Evolutionary conservation across 2,329 filamentous ascomycete species (phyloP).

Genomic region (Dothideomycetes sp.): DNA sequence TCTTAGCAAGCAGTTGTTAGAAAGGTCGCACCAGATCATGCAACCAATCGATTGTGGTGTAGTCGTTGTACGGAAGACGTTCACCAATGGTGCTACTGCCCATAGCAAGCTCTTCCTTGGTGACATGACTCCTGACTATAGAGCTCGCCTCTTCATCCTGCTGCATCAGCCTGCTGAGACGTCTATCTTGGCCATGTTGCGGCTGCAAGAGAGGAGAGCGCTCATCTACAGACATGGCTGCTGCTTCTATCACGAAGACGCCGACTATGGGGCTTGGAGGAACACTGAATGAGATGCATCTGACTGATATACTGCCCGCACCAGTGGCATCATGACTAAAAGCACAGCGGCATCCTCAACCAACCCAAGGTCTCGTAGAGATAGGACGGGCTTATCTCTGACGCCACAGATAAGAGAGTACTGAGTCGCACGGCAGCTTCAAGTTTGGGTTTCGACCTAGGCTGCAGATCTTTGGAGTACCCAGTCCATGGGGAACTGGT

Average conservation of each 20-base stretch:
- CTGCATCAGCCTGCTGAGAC: conserved; percentile 22
- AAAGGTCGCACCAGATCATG: conserved; percentile 39
- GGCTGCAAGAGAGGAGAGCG: conserved; percentile 4
- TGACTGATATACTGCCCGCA: too few species aligned
- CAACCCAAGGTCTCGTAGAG: too few species aligned
- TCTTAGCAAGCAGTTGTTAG: not conserved
- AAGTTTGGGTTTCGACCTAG: not conserved
- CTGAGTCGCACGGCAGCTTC: not conserved
- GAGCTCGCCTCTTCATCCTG: conserved; percentile 32
- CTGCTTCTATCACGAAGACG: not conserved
- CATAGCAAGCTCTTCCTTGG: conserved; percentile 39
- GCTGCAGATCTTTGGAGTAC: not conserved
- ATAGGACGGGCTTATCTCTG: too few species aligned
- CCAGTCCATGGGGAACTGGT: too few species aligned
- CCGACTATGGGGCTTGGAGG: too few species aligned
- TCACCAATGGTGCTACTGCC: conserved; percentile 39
- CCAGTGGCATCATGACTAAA: too few species aligned
- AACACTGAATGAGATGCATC: too few species aligned
- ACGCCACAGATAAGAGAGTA: not conserved
- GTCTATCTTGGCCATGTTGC: conserved; percentile 11
- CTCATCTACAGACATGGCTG: conserved; percentile 1
- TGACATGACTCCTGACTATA: conserved; percentile 29
- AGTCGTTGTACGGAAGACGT: conserved; percentile 48
- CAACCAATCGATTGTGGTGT: conserved; percentile 52
- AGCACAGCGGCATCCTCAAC: too few species aligned